phyloP scores from a whole-genome alignment of 495 filamentous ascomycete species.

The Corynascus novoguineensis region DNA sequence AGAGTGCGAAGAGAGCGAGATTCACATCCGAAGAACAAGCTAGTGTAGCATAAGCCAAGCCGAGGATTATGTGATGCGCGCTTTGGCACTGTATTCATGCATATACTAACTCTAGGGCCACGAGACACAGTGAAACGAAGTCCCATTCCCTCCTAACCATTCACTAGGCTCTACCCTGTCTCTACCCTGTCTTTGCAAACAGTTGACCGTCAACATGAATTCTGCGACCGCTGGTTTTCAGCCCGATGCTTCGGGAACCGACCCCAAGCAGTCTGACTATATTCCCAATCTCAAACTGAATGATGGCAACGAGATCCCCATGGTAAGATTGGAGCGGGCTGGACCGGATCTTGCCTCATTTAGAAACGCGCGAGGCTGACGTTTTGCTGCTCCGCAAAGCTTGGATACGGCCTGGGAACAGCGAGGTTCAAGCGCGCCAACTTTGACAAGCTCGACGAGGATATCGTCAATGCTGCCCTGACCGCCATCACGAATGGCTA shows the following conservation, averaged over 20 bases:
- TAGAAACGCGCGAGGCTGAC: not conserved
- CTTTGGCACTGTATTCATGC: no score
- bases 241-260: slow-evolving; percentile 22
- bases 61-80: no score
- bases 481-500: slow-evolving; percentile 67
- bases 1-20: no score
- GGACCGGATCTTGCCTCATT: not conserved
- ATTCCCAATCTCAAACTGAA: slow-evolving; percentile 55
- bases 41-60: no score
- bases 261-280: slow-evolving; percentile 32
- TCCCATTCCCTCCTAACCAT: no score
- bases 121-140: no score
- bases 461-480: slow-evolving; percentile 55
- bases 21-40: no score
- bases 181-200: no score
- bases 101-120: no score
- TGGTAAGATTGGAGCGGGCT: slow-evolving; percentile 53
- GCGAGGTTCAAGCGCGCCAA: slow-evolving; percentile 37
- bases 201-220: slow-evolving; percentile 28
- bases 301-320: slow-evolving; percentile 67
- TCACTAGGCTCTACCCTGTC: not conserved
- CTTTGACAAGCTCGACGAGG: slow-evolving; percentile 42
- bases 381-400: slow-evolving; percentile 36
- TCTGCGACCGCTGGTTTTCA: slow-evolving; percentile 29
- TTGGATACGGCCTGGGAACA: slow-evolving; percentile 64